Conservation (phyloP, 345 rosid species). For the Syzygium jambos region DNA sequence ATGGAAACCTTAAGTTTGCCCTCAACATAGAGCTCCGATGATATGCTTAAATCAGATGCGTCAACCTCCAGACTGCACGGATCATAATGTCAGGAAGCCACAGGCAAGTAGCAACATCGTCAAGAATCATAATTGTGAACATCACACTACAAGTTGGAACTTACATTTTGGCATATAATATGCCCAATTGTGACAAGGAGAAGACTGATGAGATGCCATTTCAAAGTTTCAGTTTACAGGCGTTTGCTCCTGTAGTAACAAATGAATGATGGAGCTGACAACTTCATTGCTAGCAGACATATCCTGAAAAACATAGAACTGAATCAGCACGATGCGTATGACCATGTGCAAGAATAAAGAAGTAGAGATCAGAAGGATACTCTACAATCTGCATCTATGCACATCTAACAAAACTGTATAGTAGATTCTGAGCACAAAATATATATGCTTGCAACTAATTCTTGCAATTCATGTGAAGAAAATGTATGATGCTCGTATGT, state of each 20-base stretch:
- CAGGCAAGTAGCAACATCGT: not conserved
- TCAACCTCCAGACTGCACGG: not conserved
- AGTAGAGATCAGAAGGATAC: not conserved
- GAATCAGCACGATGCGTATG: not conserved
- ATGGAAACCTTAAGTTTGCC: not conserved
- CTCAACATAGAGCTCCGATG: not conserved
- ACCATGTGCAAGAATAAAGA: not conserved
- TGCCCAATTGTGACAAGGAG: not conserved
- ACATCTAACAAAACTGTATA: not conserved
- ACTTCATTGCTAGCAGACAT: slow-evolving; percentile 60
- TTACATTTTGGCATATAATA: not conserved
- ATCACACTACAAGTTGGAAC: not conserved
- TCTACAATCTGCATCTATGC: not conserved
- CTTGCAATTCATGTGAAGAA: not conserved
- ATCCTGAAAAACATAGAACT: slow-evolving; percentile 23
- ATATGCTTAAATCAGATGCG: not conserved
- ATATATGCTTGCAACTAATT: not conserved
- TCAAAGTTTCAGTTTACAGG: slow-evolving; percentile 10
- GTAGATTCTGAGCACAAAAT: not conserved
- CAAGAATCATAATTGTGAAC: not conserved
- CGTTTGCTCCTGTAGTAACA: slow-evolving; percentile 67
- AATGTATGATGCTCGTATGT: not conserved
- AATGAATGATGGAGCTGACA: slow-evolving; percentile 60
- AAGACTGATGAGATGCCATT: not conserved
- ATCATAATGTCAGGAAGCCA: not conserved